A percentile compares a stretch with the other conserved stretches of the same genome.
Conservation (phyloP, 2,329 filamentous ascomycete genomes). For the Sphaerulina musiva region DNA sequence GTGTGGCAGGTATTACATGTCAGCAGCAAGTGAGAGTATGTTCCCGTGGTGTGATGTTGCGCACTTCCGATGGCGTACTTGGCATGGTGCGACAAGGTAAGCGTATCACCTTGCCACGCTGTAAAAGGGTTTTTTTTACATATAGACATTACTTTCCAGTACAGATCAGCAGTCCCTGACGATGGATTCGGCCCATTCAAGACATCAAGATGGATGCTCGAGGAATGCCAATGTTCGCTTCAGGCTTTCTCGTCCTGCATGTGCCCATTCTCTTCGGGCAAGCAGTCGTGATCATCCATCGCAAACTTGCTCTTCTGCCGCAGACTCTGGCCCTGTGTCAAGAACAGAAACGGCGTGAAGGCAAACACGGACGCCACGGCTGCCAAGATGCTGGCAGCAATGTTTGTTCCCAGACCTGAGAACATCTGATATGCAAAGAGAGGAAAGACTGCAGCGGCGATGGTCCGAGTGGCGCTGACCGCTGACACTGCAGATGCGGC, state of each 20-base stretch:
- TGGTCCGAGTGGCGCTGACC: slow-evolving; percentile 53
- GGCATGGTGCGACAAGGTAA: too few relatives aligned
- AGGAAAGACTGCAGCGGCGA: slow-evolving; percentile 52
- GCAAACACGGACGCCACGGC: slow-evolving; percentile 36
- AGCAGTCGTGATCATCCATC: slow-evolving; percentile 10
- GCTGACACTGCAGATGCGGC: slow-evolving; percentile 52
- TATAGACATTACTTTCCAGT: too few relatives aligned
- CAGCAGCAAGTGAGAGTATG: too few relatives aligned
- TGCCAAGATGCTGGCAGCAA: slow-evolving; percentile 28
- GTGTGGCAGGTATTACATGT: too few relatives aligned
- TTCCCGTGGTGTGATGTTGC: too few relatives aligned
- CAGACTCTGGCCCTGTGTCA: slow-evolving; percentile 12
- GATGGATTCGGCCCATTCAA: too few relatives aligned
- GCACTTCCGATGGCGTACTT: too few relatives aligned
- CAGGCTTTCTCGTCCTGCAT: slow-evolving; percentile 8
- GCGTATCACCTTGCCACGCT: too few relatives aligned
- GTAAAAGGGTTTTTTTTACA: too few relatives aligned
- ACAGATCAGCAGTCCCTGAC: too few relatives aligned
- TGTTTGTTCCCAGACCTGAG: slow-evolving; percentile 41
- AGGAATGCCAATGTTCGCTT: too few relatives aligned
- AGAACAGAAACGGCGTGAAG: slow-evolving; percentile 20
- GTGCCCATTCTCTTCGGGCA: slow-evolving; percentile 18
- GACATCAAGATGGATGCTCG: too few relatives aligned
- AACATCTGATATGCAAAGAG: slow-evolving; percentile 54
- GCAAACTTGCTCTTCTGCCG: slow-evolving; percentile 19